Conservation (phyloP, 495 filamentous ascomycete genomes). For the Penicillium ochrochloron region DNA sequence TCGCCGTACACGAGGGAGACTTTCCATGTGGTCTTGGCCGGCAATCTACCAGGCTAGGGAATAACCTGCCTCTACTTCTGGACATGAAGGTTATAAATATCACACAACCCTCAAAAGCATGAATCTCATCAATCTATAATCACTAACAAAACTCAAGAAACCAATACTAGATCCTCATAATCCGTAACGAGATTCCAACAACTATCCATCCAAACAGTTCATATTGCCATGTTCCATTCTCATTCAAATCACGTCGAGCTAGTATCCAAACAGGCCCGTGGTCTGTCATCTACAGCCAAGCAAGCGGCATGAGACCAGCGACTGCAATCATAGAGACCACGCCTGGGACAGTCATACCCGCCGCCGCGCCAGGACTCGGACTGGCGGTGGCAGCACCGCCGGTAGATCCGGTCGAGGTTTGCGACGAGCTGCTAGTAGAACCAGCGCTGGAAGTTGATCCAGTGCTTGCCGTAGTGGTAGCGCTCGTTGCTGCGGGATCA, state of each 20-base stretch:
- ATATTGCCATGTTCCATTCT: neutral
- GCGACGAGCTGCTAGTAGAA: conserved; percentile 10
- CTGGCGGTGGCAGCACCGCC: conserved; percentile 17
- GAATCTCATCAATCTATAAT: neutral
- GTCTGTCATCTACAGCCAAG: conserved; percentile 27
- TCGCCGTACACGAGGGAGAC: neutral
- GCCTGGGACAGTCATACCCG: conserved; percentile 17
- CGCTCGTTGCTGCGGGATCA: conserved; percentile 6
- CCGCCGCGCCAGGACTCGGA: conserved; percentile 27
- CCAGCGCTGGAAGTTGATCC: conserved; percentile 1
- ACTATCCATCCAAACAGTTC: neutral
- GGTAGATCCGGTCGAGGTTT: conserved; percentile 14
- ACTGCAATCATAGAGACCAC: conserved; percentile 26
- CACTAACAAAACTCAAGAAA: neutral
- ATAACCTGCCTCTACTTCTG: neutral
- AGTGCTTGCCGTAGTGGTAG: conserved; percentile 8
- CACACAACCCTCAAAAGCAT: neutral
- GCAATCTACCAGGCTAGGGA: neutral
- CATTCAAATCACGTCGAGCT: neutral
- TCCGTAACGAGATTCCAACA: neutral
- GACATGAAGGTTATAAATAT: neutral
- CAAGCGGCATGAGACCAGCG: conserved; percentile 33
- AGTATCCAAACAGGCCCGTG: neutral
- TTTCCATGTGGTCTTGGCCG: neutral
- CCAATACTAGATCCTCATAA: neutral